Base-by-base conservation (phyloP, 495 filamentous ascomycete species). In the Trichoderma gamsii region DNA sequence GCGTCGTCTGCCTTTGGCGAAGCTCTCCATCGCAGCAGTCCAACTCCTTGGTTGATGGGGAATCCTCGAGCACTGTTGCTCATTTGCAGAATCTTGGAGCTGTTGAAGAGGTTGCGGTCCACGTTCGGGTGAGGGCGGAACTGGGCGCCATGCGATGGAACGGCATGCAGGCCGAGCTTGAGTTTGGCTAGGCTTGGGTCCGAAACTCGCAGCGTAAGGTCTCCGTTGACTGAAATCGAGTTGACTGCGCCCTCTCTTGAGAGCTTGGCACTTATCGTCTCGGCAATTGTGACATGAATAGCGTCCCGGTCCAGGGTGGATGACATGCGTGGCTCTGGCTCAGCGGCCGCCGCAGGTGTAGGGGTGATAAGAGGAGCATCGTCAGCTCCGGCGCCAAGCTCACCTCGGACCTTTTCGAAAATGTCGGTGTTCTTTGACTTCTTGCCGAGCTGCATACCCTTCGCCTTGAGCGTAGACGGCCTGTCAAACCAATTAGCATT, bases 361-460 rank as follows among this genome's bases (percentile, higher is more conserved):
- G 89, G 86, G 49, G 88, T 84, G 16, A 82, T 89, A 21, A 97
- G 81, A 13, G 94, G 93, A 44, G 85, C 85, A 63, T 89, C 85
- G 68, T 94, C 90, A 4, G 83, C 85, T 72, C 93, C 91, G 41
- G 89, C 85, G 13, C 92, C 93, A 65, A 97, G 77, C 69, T 97
- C 93, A 64, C 90, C 89, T 71, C 91, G 87, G n/a, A 99, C 92
- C 71, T 90, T 89, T 77, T 98, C 94, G 73, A 96, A 98, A 84
- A 97, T 97, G 78, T 95, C 91, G 16, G 91, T 95, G 38, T 90
- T 91, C 82, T 97, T 97, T 43, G 92, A 96, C 79, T 98, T 98
- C 84, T 97, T 97, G 78, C 95, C 96, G 49, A 99, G 80, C 77
- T 97, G 94, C 95, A 99, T 97, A 65, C 95, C 95, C 79, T 99